phyloP scores from a whole-genome alignment of 768 basidiomycete genomes.

The Leucocoprinus sp. region DNA sequence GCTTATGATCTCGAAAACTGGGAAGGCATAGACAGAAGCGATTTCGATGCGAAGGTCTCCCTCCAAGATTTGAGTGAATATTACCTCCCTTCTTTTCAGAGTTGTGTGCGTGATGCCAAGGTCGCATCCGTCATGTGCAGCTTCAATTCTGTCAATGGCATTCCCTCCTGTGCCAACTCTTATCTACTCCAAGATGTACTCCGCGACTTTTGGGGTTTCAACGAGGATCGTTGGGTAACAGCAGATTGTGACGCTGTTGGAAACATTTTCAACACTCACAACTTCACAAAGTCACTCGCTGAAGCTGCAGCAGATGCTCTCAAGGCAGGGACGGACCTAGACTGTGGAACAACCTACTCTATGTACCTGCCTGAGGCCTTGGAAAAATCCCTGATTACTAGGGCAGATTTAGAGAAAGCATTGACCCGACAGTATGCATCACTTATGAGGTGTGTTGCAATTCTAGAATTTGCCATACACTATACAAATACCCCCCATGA shows the following conservation, averaged over 20 bases:
- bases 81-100: constrained; percentile 49
- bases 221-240: constrained; percentile 43
- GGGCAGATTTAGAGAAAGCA: constrained; percentile 33
- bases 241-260: constrained; percentile 51
- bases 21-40: constrained; percentile 39
- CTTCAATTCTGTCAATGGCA: constrained; percentile 54
- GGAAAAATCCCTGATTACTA: constrained; percentile 37
- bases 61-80: constrained; percentile 49
- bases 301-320: constrained; percentile 43
- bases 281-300: constrained; percentile 34
- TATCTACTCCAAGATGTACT: constrained; percentile 45
- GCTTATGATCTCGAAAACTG: constrained; percentile 53
- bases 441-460: constrained; percentile 36
- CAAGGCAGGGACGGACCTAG: constrained; percentile 46
- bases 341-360: constrained; percentile 44
- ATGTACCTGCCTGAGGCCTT: constrained; percentile 38
- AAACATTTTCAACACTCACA: constrained; percentile 43
- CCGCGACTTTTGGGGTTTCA: constrained; percentile 43
- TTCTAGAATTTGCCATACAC: background rate
- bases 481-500: background rate
- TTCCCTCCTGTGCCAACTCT: constrained; percentile 46
- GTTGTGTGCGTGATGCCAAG: constrained; percentile 51
- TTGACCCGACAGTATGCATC: constrained; percentile 42
- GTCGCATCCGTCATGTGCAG: constrained; percentile 54
- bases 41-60: constrained; percentile 47